Conservation (phyloP, 2,329 filamentous ascomycete species). For the Pseudogymnoascus sp. region DNA sequence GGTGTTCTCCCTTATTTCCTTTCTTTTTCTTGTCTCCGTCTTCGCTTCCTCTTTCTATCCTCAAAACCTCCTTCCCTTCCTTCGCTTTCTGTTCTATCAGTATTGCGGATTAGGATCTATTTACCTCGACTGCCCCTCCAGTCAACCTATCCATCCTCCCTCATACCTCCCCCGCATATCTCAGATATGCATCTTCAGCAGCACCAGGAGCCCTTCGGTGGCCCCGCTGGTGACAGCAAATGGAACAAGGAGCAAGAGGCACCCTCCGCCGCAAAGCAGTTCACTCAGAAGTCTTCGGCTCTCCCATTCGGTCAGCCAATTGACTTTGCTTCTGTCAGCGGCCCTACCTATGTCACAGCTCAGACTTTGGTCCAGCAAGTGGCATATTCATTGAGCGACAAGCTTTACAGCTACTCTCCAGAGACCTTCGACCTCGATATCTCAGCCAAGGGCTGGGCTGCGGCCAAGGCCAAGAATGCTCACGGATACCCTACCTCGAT, state of each 20-base stretch:
- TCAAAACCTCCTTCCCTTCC: constrained; percentile 10
- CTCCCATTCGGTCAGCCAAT: constrained; percentile 54
- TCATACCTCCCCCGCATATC: background rate
- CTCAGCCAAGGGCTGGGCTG: constrained; percentile 72
- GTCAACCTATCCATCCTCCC: constrained; percentile 4
- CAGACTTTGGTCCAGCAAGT: constrained; percentile 95
- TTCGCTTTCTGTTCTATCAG: constrained; percentile 3
- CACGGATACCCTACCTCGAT: constrained; percentile 75
- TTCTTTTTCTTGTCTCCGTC: constrained; percentile 20
- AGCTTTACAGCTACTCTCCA: constrained; percentile 94
- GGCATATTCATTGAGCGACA: constrained; percentile 90
- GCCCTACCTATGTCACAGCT: constrained; percentile 86
- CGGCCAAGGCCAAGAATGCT: constrained; percentile 65
- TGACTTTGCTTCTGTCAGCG: constrained; percentile 59
- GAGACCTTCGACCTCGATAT: constrained; percentile 87
- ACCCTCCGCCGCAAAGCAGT: constrained; percentile 23
- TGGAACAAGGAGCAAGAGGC: constrained; percentile 28
- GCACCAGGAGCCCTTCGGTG: constrained; percentile 25
- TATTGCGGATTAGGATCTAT: background rate
- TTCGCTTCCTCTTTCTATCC: constrained; percentile 13
- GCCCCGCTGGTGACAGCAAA: constrained; percentile 24
- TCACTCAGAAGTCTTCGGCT: constrained; percentile 40
- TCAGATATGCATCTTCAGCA: constrained; percentile 11
- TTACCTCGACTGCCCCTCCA: background rate
- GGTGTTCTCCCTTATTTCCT: constrained; percentile 15